Percentiles rank a stretch among this genome's conserved stretches.
Evolutionary conservation across 345 rosid genomes (phyloP).

Genomic region (Aquilaria yunnanensis): DNA sequence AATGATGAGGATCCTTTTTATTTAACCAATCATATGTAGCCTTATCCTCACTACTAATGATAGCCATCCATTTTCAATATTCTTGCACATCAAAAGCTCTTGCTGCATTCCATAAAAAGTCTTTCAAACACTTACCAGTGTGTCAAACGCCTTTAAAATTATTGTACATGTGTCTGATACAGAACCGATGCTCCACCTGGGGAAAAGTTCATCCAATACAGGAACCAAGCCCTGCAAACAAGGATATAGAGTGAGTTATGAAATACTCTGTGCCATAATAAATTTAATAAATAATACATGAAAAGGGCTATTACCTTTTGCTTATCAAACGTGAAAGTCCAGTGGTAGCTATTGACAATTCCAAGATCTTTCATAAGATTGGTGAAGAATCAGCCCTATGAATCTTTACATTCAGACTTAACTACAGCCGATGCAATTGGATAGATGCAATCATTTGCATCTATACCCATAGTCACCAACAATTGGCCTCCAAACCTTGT

Average conservation of each 20-base stretch:
- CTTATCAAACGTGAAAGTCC: not conserved
- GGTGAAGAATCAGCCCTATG: not conserved
- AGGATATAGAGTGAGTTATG: not conserved
- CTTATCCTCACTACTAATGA: not conserved
- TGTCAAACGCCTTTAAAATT: not conserved
- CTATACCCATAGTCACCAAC: not conserved
- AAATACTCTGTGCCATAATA: not conserved
- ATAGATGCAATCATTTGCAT: not conserved
- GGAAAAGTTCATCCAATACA: not conserved
- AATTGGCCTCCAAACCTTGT: not conserved
- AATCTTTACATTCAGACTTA: not conserved
- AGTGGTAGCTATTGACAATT: not conserved
- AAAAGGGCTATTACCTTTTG: not conserved
- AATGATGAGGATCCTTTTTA: not conserved
- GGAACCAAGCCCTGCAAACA: not conserved
- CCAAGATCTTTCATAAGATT: not conserved
- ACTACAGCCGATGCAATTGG: not conserved
- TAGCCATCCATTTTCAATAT: not conserved
- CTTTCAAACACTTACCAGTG: not conserved
- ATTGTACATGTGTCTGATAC: not conserved
- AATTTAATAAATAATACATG: not conserved
- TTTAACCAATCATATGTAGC: not conserved
- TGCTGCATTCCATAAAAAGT: not conserved
- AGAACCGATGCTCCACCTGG: not conserved
- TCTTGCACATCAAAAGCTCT: not conserved